Evolutionary conservation across 2,329 filamentous ascomycete genomes (phyloP).

Genomic region (Aspergillus spinulosporus): DNA sequence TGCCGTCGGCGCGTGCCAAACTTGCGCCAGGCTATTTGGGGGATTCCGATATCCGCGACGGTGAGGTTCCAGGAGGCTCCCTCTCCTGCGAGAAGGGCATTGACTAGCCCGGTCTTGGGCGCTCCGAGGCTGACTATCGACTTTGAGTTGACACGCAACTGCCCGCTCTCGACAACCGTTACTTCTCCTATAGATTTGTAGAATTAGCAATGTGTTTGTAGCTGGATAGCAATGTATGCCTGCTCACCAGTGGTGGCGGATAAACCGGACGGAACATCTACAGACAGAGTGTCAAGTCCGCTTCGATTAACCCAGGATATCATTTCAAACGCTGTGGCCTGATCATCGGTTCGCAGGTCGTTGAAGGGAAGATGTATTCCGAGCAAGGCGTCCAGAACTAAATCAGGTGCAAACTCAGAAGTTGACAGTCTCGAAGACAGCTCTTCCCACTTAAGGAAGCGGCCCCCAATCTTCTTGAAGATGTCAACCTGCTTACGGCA

Average conservation of each 20-base stretch:
- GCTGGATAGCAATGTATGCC: constrained; percentile 37
- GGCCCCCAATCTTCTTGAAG: constrained; percentile 79
- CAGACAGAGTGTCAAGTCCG: constrained; percentile 75
- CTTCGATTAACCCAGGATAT: constrained; percentile 93
- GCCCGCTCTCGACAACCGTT: constrained; percentile 67
- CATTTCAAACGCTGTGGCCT: constrained; percentile 80
- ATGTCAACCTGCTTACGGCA: constrained; percentile 79
- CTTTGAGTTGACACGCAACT: constrained; percentile 76
- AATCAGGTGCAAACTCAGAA: constrained; percentile 67
- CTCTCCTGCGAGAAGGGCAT: constrained; percentile 67
- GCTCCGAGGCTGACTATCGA: constrained; percentile 84
- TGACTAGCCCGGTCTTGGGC: constrained; percentile 79
- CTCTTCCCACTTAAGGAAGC: constrained; percentile 64
- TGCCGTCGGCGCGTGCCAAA: constrained; percentile 77
- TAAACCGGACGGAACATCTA: constrained; percentile 90
- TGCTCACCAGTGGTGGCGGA: constrained; percentile 73
- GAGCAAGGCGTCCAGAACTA: constrained; percentile 86
- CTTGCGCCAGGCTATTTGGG: constrained; percentile 79
- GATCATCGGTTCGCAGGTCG: constrained; percentile 77
- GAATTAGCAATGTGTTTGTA: background rate
- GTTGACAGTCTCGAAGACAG: constrained; percentile 51
- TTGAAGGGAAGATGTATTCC: constrained; percentile 87
- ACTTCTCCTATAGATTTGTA: constrained; percentile 50
- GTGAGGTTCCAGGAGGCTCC: constrained; percentile 69
- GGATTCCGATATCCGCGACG: constrained; percentile 84